Base-by-base conservation (phyloP, 352 stramenopile genomes). In the Lagenidium giganteum region DNA sequence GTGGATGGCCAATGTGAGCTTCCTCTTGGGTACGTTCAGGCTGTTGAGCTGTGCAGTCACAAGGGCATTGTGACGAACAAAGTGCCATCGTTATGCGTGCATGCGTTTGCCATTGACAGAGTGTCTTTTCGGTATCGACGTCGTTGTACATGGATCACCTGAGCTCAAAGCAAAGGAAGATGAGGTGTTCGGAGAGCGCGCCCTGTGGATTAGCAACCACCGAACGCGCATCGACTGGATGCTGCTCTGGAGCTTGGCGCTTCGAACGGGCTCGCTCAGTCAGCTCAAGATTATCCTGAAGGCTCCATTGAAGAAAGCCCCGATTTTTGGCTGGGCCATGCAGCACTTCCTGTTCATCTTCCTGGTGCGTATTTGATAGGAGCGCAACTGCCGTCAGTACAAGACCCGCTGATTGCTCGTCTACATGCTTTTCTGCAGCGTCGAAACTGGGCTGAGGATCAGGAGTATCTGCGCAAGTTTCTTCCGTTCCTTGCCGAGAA, bases 291-390 rank as follows among this genome's bases (percentile, higher is more conserved):
- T 93, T 40, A 57, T 90, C 20, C 64, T 89, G 39, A 93, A 93
- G 57, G 71, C 70, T n/a, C 70, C 73, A 18, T 56, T 93, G 26
- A 73, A 74, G 20, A 65, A 64, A 41, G 52, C 84, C 23, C 81
- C 81, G 32, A 70, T 93, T 53, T 89, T 91, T 42, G 81, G 81
- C 3, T 93, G 78, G 81, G 78, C 75, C 42, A 93, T 90, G 78
- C 78, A 90, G 62, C 69, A 83, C 51, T 91, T 93, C 28, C 57
- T 88, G 28, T 91, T 90, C 49, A 78, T 91, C 47, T 93, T 91
- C 45, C 48, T 93, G 48, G 71, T 83, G 51, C 18, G 13, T 31
- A 22, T 39, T 5, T 8, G 13, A 33, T 42, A 22, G 40, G n/a
- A n/a, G n/a, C n/a, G n/a, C n/a, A n/a, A n/a, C n/a, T n/a, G n/a